Conservation (phyloP, 2,329 filamentous ascomycete species). For the Penicillium sp. region DNA sequence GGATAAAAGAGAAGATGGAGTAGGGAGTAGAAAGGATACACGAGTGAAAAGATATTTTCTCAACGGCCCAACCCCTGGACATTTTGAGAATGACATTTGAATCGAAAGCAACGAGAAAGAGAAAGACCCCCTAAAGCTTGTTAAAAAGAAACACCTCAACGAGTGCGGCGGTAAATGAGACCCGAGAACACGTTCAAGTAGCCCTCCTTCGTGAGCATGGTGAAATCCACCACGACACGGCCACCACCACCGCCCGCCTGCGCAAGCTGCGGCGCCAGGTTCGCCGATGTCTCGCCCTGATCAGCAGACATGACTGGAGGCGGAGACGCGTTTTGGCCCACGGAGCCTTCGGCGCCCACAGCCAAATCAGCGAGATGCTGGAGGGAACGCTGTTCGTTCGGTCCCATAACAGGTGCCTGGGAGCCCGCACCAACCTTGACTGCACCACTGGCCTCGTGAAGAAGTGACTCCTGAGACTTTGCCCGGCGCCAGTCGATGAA, state of each 20-base stretch:
- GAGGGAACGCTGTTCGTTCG: constrained; percentile 48
- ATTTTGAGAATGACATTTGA: not conserved
- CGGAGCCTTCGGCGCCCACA: constrained; percentile 45
- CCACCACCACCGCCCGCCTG: constrained; percentile 27
- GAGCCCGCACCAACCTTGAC: constrained; percentile 18
- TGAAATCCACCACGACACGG: constrained; percentile 43
- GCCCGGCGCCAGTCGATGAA: constrained; percentile 43
- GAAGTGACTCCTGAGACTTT: constrained; percentile 37
- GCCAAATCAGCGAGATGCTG: constrained; percentile 48
- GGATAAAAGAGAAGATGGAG: not conserved
- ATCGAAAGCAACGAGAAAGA: not conserved
- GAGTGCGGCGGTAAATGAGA: constrained; percentile 36
- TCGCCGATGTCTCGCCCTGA: constrained; percentile 29
- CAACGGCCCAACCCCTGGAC: not conserved
- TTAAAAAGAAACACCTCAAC: constrained; percentile 15
- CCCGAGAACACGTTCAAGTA: constrained; percentile 46
- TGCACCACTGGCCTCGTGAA: constrained; percentile 27
- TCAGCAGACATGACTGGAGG: constrained; percentile 30
- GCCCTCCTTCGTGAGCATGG: constrained; percentile 44
- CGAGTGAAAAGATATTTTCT: not conserved
- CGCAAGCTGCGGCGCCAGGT: constrained; percentile 28
- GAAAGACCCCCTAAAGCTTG: not conserved
- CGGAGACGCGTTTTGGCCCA: constrained; percentile 33
- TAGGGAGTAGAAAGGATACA: not conserved
- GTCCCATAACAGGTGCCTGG: constrained; percentile 41